phyloP scores from a whole-genome alignment of 345 rosid species.

The Bruguiera sexangula region DNA sequence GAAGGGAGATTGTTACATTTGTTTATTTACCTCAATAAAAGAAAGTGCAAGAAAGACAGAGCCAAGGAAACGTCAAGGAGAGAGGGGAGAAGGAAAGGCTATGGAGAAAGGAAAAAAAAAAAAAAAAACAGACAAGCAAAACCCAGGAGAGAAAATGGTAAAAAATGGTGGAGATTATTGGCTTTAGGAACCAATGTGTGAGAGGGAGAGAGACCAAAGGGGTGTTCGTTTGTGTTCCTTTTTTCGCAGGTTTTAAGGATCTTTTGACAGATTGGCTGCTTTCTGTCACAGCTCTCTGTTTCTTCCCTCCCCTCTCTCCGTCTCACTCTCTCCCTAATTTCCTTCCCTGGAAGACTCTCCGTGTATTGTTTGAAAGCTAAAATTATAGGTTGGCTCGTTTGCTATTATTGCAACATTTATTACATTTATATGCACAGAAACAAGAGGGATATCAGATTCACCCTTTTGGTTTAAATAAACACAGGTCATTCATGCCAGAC shows the following conservation, averaged over 20 bases:
- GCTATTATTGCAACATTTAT: no score
- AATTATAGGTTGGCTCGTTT: no score
- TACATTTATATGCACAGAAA: no score
- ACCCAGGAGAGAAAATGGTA: neutral
- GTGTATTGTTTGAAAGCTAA: neutral
- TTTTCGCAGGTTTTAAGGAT: neutral
- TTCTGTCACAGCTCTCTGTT: neutral
- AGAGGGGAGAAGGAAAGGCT: neutral
- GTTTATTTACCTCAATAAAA: neutral
- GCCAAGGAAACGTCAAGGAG: neutral
- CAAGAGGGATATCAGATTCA: no score
- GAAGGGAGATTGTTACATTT: neutral
- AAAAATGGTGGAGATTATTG: neutral
- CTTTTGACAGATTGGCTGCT: conserved; percentile 1
- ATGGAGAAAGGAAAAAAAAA: neutral
- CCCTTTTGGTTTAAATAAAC: no score
- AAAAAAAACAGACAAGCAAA: neutral
- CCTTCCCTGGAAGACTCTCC: neutral
- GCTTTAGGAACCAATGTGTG: conserved; percentile 1
- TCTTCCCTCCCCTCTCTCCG: no score
- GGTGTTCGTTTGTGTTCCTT: neutral
- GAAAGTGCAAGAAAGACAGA: neutral
- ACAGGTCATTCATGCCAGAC: no score
- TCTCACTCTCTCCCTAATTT: neutral
- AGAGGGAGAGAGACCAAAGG: conserved; percentile 9